Percentiles rank a stretch among this genome's conserved stretches.
Conservation (phyloP, 495 filamentous ascomycete species). For the Penicillium malachiteum region DNA sequence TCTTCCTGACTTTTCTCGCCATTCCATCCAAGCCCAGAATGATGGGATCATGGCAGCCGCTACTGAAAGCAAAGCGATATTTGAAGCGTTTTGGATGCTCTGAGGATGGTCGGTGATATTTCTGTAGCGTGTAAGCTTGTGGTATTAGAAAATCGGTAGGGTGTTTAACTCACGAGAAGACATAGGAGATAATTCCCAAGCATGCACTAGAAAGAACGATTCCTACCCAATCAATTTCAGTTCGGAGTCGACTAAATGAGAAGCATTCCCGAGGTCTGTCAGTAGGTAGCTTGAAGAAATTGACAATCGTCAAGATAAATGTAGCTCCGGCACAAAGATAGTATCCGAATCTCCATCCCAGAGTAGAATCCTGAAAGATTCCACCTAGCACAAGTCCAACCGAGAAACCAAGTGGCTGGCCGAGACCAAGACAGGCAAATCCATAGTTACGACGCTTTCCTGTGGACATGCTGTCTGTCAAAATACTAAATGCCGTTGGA, state of each 20-base stretch:
- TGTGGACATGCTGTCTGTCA: constrained; percentile 41
- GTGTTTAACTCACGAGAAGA: constrained; percentile 35
- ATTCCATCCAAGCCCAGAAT: constrained; percentile 49
- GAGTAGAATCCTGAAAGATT: constrained; percentile 39
- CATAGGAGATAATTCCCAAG: constrained; percentile 48
- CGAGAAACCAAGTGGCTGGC: constrained; percentile 48
- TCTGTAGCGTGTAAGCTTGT: constrained; percentile 15
- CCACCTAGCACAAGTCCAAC: constrained; percentile 48
- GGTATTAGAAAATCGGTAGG: background rate
- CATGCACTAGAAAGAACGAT: constrained; percentile 38
- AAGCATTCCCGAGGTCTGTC: constrained; percentile 15
- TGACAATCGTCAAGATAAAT: constrained; percentile 33
- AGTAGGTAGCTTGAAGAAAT: constrained; percentile 33
- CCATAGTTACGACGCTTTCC: constrained; percentile 51
- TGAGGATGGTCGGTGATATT: constrained; percentile 36
- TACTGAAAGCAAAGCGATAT: constrained; percentile 40
- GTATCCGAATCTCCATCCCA: constrained; percentile 53
- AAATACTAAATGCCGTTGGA: constrained; percentile 50
- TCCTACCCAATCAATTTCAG: constrained; percentile 51
- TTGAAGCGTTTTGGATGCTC: constrained; percentile 34
- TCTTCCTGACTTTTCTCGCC: constrained; percentile 36
- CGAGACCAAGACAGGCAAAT: constrained; percentile 50
- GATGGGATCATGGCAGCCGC: constrained; percentile 37
- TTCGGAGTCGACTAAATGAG: constrained; percentile 12
- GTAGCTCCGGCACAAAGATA: constrained; percentile 45